Evolutionary conservation across 768 basidiomycete species (phyloP).

Genomic region (Trametes villosa): DNA sequence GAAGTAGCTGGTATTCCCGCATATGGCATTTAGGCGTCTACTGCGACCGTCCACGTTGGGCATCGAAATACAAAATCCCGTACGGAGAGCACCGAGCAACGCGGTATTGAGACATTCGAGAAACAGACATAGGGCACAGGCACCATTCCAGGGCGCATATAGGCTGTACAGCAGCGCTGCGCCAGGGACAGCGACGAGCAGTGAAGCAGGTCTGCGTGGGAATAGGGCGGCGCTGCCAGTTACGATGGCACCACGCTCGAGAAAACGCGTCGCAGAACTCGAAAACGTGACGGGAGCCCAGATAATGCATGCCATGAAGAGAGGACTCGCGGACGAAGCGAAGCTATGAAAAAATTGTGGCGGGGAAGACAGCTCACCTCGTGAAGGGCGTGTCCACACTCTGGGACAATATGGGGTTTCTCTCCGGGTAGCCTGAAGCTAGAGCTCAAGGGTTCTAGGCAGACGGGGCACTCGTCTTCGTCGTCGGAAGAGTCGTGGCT

Average conservation of each 20-base stretch:
- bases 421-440: slow-evolving; percentile 93
- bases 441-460: slow-evolving; percentile 92
- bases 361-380: slow-evolving; percentile 54
- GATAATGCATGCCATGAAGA: neutral
- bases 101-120: neutral
- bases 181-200: slow-evolving; percentile 7
- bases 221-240: slow-evolving; percentile 13
- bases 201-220: slow-evolving; percentile 13
- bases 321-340: too few species aligned
- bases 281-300: neutral
- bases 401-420: slow-evolving; percentile 96
- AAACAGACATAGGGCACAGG: neutral
- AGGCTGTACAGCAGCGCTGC: slow-evolving; percentile 1
- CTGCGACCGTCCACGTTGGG: slow-evolving; percentile 2
- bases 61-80: neutral
- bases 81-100: neutral
- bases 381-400: slow-evolving; percentile 98
- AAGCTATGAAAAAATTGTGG: neutral
- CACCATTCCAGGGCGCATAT: neutral
- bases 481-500: slow-evolving; percentile 60
- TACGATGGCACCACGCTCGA: slow-evolving; percentile 1
- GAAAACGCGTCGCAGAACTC: neutral
- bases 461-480: slow-evolving; percentile 94
- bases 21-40: slow-evolving; percentile 1
- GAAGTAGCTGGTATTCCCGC: neutral